Conservation (phyloP, 768 basidiomycete species). For the Kwoniella bestiolae region DNA sequence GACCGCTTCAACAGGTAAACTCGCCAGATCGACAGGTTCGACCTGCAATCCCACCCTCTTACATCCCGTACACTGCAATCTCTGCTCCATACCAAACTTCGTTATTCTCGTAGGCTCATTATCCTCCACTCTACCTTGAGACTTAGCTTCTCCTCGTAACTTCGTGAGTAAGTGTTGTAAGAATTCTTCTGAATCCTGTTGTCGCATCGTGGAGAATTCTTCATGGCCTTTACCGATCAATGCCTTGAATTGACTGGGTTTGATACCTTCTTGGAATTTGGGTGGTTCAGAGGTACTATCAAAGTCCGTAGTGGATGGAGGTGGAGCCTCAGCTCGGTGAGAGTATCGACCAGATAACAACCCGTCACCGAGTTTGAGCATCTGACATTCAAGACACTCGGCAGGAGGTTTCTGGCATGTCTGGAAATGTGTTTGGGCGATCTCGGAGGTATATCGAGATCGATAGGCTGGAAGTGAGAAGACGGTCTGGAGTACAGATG, state of each 20-base stretch:
- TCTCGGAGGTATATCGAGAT: slow-evolving; percentile 66
- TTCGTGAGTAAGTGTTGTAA: slow-evolving; percentile 76
- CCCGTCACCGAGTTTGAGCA: slow-evolving; percentile 89
- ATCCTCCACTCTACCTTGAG: slow-evolving; percentile 49
- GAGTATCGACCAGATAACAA: slow-evolving; percentile 91
- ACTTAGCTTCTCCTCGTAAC: slow-evolving; percentile 62
- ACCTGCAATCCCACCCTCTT: slow-evolving; percentile 78
- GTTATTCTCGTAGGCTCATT: slow-evolving; percentile 76
- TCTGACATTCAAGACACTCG: slow-evolving; percentile 90
- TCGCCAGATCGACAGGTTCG: slow-evolving; percentile 76
- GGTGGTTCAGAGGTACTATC: slow-evolving; percentile 37
- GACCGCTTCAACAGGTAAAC: slow-evolving; percentile 74
- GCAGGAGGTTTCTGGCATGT: slow-evolving; percentile 76
- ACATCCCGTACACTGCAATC: slow-evolving; percentile 80
- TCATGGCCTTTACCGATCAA: slow-evolving; percentile 89
- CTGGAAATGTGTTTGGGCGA: slow-evolving; percentile 64
- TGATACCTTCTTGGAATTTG: slow-evolving; percentile 80
- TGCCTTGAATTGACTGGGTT: slow-evolving; percentile 80
- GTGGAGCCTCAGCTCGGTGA: slow-evolving; percentile 60
- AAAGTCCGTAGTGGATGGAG: slow-evolving; percentile 39
- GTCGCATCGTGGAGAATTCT: slow-evolving; percentile 94
- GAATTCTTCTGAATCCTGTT: slow-evolving; percentile 97
- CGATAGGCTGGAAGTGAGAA: slow-evolving; percentile 82
- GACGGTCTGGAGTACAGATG: slow-evolving; percentile 83
- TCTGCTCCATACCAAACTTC: slow-evolving; percentile 81